Percentiles rank a stretch among this genome's conserved stretches.
Evolutionary conservation across 2,329 filamentous ascomycete species (phyloP).

Genomic region (Hymenoscyphus occultus): DNA sequence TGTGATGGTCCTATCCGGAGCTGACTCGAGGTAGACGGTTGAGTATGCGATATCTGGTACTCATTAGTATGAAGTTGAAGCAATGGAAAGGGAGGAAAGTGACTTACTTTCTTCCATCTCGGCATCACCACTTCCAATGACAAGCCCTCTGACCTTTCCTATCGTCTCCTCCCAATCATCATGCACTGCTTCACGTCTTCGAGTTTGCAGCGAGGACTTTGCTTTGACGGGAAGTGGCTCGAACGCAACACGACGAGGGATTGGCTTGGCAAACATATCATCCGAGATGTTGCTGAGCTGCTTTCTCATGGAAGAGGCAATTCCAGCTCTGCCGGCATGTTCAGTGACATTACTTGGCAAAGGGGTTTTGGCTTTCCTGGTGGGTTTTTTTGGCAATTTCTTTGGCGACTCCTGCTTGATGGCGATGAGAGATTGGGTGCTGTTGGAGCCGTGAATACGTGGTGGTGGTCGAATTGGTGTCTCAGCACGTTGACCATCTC

Average conservation of each 20-base stretch:
- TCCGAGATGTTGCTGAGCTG: not conserved
- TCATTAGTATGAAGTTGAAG: not conserved
- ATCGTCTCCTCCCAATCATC: constrained; percentile 25
- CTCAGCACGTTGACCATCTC: not conserved
- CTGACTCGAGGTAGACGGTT: constrained; percentile 18
- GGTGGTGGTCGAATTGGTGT: not conserved
- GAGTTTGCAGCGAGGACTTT: not conserved
- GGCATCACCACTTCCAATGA: constrained; percentile 17
- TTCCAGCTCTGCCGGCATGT: not conserved
- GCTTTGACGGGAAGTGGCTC: not conserved
- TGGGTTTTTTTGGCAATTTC: not conserved
- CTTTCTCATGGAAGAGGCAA: not conserved
- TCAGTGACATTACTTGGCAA: not conserved
- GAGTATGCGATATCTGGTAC: constrained; percentile 29
- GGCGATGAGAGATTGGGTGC: no score
- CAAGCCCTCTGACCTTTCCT: constrained; percentile 20
- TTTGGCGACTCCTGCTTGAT: not conserved
- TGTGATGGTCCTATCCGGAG: constrained; percentile 17
- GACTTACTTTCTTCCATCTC: constrained; percentile 27
- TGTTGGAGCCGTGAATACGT: not conserved
- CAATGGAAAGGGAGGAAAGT: not conserved
- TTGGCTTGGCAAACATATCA: not conserved
- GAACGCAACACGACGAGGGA: not conserved
- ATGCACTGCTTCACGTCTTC: not conserved
- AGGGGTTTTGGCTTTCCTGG: not conserved